Conservation (phyloP, 2,329 filamentous ascomycete species). For the Beauveria australis region DNA sequence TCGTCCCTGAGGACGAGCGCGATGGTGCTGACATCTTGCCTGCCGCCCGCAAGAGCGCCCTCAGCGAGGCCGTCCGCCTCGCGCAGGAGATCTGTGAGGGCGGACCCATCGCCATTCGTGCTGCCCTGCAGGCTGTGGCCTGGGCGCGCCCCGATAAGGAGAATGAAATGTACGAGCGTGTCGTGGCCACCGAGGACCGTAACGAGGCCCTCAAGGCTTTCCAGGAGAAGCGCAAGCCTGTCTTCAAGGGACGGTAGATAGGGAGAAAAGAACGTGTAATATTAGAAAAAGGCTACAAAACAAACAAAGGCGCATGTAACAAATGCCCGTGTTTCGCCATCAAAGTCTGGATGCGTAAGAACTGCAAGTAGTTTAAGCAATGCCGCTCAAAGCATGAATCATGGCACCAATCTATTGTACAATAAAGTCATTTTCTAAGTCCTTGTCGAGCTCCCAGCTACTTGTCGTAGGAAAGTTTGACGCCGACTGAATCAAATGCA, state of each 20-base stretch:
- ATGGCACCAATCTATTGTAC: neutral
- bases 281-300: neutral
- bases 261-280: neutral
- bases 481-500: too few relatives aligned
- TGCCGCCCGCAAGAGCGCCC: conserved; percentile 56
- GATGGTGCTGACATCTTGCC: conserved; percentile 37
- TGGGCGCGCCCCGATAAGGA: conserved; percentile 69
- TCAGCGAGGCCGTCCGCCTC: conserved; percentile 69
- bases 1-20: conserved; percentile 49
- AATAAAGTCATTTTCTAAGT: neutral
- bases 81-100: conserved; percentile 84
- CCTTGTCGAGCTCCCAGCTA: too few relatives aligned
- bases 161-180: conserved; percentile 76
- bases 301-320: neutral
- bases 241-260: conserved; percentile 45
- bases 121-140: conserved; percentile 70
- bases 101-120: conserved; percentile 73
- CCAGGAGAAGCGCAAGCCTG: conserved; percentile 51
- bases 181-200: conserved; percentile 77
- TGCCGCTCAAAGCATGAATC: neutral
- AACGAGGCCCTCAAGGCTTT: conserved; percentile 86
- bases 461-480: too few relatives aligned
- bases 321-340: neutral
- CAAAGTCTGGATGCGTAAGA: neutral
- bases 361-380: neutral